Conservation (phyloP, 2,329 filamentous ascomycete genomes). For the Ceratocystis alfenasii region DNA sequence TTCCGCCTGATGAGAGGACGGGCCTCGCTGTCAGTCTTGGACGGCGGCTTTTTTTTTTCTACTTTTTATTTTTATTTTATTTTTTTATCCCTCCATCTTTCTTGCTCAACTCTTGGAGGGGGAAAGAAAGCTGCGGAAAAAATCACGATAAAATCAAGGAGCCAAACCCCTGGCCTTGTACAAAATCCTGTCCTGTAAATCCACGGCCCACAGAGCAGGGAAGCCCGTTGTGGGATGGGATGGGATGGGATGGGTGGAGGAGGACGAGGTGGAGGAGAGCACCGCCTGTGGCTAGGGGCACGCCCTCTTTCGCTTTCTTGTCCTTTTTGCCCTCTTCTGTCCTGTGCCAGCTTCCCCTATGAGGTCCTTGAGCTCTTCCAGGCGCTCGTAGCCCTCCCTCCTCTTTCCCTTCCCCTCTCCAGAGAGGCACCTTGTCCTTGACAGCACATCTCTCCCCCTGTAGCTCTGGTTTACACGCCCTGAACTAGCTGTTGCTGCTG, state of each 20-base stretch:
- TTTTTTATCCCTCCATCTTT: background rate
- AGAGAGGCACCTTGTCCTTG: background rate
- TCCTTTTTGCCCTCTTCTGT: background rate
- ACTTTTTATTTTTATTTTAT: background rate
- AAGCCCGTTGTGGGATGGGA: background rate
- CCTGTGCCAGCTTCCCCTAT: slow-evolving; percentile 1
- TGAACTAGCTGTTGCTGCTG: background rate
- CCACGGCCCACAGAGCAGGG: background rate
- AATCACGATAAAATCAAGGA: background rate
- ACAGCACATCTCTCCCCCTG: slow-evolving; percentile 6
- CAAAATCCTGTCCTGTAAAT: slow-evolving; percentile 11
- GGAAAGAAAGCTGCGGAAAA: background rate
- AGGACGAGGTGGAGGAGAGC: background rate
- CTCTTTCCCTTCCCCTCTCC: background rate
- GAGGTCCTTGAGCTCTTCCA: background rate
- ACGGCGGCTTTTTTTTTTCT: background rate
- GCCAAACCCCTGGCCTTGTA: background rate
- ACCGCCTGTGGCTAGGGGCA: slow-evolving; percentile 5
- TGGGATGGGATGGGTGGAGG: background rate
- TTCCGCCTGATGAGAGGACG: background rate
- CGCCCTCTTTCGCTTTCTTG: background rate
- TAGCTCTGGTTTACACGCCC: background rate
- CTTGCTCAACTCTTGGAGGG: background rate
- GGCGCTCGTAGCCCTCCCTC: background rate
- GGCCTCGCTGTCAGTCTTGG: background rate